Conservation (phyloP, 164 flowering plant species). For the Kingdonia uniflora region DNA sequence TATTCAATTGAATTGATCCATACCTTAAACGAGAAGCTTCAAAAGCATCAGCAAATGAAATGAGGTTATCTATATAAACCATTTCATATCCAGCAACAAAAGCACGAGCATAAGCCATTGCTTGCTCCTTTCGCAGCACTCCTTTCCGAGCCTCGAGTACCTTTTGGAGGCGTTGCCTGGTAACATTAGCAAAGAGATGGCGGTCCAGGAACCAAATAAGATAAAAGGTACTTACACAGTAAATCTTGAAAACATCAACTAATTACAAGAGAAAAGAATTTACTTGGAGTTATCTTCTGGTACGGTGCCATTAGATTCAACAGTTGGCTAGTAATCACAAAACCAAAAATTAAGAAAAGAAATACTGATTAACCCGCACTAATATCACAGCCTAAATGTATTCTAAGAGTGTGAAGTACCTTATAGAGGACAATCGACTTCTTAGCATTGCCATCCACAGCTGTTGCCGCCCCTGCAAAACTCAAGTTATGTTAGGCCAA, state of each 20-base stretch:
- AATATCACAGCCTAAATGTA: background rate
- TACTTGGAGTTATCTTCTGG: conserved; percentile 79
- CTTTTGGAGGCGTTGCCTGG: conserved; percentile 67
- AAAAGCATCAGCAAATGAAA: conserved; percentile 70
- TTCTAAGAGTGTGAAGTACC: conserved; percentile 20
- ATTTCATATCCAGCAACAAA: conserved; percentile 73
- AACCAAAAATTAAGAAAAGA: conserved; percentile 4
- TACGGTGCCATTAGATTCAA: conserved; percentile 24
- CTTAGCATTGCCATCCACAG: conserved; percentile 23
- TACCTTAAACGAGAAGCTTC: conserved; percentile 92
- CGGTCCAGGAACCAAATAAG: conserved; percentile 9
- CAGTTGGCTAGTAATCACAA: conserved; percentile 25
- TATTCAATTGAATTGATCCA: background rate
- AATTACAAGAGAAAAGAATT: conserved; percentile 10
- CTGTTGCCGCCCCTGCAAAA: conserved; percentile 19
- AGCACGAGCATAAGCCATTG: conserved; percentile 92
- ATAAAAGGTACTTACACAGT: background rate
- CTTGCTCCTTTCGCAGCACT: conserved; percentile 78
- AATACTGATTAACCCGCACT: conserved; percentile 2
- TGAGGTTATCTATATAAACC: conserved; percentile 50
- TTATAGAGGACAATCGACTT: conserved; percentile 24
- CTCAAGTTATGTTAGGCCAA: conserved; percentile 1
- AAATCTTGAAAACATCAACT: background rate
- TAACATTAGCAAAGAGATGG: conserved; percentile 12
- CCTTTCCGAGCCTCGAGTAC: conserved; percentile 66